phyloP scores from a whole-genome alignment of 306 rosid genomes.

The Crotalaria pallida region DNA sequence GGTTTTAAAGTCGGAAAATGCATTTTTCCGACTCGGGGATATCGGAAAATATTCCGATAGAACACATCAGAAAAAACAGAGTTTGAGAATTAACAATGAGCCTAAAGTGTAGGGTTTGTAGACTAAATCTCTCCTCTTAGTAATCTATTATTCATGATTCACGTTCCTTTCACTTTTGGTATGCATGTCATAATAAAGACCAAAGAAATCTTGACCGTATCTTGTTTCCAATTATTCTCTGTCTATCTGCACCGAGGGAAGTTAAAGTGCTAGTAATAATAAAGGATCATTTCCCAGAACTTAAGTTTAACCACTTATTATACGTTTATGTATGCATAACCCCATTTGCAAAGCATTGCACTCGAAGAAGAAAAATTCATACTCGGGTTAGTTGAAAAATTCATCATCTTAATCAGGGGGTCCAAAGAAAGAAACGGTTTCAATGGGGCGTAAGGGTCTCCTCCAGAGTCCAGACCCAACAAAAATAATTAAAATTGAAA shows the following conservation, averaged over 20 bases:
- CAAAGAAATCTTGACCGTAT: not conserved
- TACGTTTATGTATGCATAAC: constrained; percentile 19
- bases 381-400: constrained; percentile 23
- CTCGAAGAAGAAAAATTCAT: not conserved
- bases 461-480: constrained; percentile 35
- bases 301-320: not conserved
- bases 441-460: constrained; percentile 43
- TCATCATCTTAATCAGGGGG: constrained; percentile 16
- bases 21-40: too few species aligned
- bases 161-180: not conserved
- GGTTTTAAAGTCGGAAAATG: too few species aligned
- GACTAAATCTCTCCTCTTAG: too few species aligned
- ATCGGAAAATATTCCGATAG: too few species aligned
- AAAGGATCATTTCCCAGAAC: constrained; percentile 18
- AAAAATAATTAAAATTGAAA: constrained; percentile 12
- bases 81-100: too few species aligned
- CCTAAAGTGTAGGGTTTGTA: too few species aligned
- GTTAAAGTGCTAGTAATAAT: not conserved
- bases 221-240: not conserved
- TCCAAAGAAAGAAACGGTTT: constrained; percentile 24
- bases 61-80: too few species aligned
- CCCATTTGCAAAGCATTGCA: not conserved
- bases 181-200: not conserved
- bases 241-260: not conserved
- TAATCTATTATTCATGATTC: not conserved